Evolutionary conservation across 805 yeast species (phyloP), one percentile per base, ranked within the genome.

Genomic region (Nakazawaea wickerhamii): DNA sequence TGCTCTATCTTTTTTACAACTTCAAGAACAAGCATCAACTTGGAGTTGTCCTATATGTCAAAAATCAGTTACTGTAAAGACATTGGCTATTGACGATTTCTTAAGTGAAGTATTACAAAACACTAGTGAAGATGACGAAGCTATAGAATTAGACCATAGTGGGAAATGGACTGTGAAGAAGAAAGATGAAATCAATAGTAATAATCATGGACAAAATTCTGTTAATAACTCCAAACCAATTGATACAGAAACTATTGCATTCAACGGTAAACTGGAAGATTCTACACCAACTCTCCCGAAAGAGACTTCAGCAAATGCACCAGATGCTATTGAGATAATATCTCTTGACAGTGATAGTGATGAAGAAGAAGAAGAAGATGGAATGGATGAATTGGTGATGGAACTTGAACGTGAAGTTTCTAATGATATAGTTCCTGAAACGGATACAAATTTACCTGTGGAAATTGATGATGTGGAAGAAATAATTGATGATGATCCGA

Each of bases 1-100:
- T 61, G 90, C 86, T 0, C 59, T 70, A 27, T 76, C 85, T 34
- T 93, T 75, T 55, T 52, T 93, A 8, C 75, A 78, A 53, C 69
- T 89, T 34, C 98, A 91, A 58, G 68, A 70, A 43, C 91, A 84
- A 55, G 77, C 84, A 0, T 84, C 96, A 0, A 76, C 85, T 0
- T 91, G 97, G 97, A 64, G 65, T 40, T 93, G 99, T 55, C 96
- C 97, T 0, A 71, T 87, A 3, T 93, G 99, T 57, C 75, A 74
- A 47, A 64, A 61, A 4, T 55, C 55, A 2, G 63, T 87, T 2
- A 61, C 67, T 2, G 64, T 79, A 13, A 71, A 72, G 13, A 81
- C 81, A 47, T 57, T 93, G 41, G 79, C 83, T 0, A 65, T 89
- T 0, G 88, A 86, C 50, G 95, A 86, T 47, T 91, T 78, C 55